Base-by-base conservation (phyloP, 495 filamentous ascomycete species). In the Neurospora terricola region DNA sequence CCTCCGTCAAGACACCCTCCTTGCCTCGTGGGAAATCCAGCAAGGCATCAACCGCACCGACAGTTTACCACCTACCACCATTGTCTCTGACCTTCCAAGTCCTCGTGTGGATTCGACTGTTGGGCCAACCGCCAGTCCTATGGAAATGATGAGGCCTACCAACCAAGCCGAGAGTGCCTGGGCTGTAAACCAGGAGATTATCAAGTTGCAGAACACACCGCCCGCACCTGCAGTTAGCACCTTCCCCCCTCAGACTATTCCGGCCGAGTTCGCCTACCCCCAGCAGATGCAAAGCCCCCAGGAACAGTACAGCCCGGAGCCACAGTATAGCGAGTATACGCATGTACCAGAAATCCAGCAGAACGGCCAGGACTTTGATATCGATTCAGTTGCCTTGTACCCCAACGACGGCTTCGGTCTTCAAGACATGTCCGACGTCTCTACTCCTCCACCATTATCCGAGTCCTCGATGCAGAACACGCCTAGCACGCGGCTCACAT, bases 71-170 rank as follows among this genome's bases (percentile, higher is more conserved):
- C 70, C 71, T 8, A 78, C 75, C 9, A 76, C 75, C 40, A 81
- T 81, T 42, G 78, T 81, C 45, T 69, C 80, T 2, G 80, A 81
- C 48, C 74, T 81, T n/a, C 76, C 74, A 21, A 77, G 75, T 37
- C 70, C 75, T 21, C 66, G 73, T 40, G 48, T 76, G 10, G 71
- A 79, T n/a, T 71, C 72, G 16, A 70, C 21, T 66, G 42, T 45
- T 27, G 75, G 73, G 4, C 78, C 80, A 16, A 81, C 77, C 70
- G 78, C 71, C 11, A 80, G 79, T 43, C 83, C 83, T 30, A 84
- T 84, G 83, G 80, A 82, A 66, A 78, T 84, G 76, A 84, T 84
- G 80, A 80, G 80, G 69, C 83, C 83, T 14, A 83, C 83, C 70
- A 84, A 81, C 74, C 73, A 77, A 38, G 74, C 72, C 69, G 83